Evolutionary conservation across 2,329 filamentous ascomycete genomes (phyloP).

Genomic region (Cladophialophora chaetospira): DNA sequence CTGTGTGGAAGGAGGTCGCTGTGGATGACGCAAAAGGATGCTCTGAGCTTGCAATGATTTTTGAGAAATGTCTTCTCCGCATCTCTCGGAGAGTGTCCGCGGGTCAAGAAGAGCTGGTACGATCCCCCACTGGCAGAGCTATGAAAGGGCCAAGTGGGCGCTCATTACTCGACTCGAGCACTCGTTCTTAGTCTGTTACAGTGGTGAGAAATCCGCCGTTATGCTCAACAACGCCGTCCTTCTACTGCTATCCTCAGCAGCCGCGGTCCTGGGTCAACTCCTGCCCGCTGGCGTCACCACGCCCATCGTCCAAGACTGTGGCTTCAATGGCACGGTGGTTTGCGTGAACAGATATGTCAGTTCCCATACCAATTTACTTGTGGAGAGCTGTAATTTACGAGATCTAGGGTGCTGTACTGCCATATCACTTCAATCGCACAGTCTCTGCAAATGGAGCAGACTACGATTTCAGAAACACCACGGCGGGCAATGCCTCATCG

Average conservation of each 20-base stretch:
- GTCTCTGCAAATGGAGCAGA: constrained; percentile 33
- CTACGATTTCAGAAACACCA: constrained; percentile 38
- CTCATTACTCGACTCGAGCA: neutral
- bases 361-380: neutral
- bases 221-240: constrained; percentile 12
- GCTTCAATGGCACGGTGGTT: constrained; percentile 37
- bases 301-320: constrained; percentile 38
- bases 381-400: neutral
- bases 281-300: constrained; percentile 32
- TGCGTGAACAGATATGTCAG: constrained; percentile 45
- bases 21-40: no score
- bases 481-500: constrained; percentile 39
- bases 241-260: constrained; percentile 16
- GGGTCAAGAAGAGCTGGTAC: neutral
- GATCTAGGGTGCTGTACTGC: constrained; percentile 33
- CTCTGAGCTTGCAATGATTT: constrained; percentile 10
- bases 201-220: neutral
- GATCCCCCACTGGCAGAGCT: constrained; percentile 8
- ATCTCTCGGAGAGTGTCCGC: neutral
- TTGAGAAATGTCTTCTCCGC: neutral
- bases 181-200: neutral
- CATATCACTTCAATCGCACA: constrained; percentile 44
- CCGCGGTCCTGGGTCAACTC: constrained; percentile 31
- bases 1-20: no score
- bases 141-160: neutral